These are phyloP conservation scores for Azolla pinnata DNA, from an alignment of 75 land plant genomes.

Conservation along the genomic window DNA sequence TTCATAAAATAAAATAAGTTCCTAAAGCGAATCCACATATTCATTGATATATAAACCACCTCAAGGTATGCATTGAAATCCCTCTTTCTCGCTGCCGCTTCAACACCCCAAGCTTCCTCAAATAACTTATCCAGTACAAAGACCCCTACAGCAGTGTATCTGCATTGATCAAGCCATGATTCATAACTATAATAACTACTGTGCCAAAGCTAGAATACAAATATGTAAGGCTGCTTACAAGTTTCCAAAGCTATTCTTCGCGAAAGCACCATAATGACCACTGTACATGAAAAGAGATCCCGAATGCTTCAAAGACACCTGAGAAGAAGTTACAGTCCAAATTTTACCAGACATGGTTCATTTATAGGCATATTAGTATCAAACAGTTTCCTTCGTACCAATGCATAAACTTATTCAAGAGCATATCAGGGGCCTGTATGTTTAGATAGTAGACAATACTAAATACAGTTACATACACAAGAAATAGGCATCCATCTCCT, in stretches of 20 bases:
- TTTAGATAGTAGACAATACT: too few relatives aligned
- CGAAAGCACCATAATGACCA: conserved; percentile 92
- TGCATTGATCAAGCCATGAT: background rate
- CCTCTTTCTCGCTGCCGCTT: conserved; percentile 59
- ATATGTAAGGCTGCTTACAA: conserved; percentile 27
- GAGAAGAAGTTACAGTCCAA: too few relatives aligned
- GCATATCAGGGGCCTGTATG: too few relatives aligned
- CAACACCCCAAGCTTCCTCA: conserved; percentile 79
- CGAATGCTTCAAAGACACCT: conserved; percentile 93
- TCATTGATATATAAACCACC: background rate
- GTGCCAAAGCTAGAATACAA: background rate
- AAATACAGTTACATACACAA: too few relatives aligned
- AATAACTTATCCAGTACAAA: conserved; percentile 74
- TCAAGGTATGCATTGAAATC: conserved; percentile 46
- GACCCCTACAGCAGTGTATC: conserved; percentile 89
- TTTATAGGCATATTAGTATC: too few relatives aligned
- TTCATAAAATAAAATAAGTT: too few relatives aligned
- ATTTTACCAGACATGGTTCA: too few relatives aligned
- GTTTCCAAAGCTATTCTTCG: conserved; percentile 95
- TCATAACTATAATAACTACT: background rate
- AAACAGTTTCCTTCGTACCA: too few relatives aligned
- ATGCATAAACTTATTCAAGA: too few relatives aligned
- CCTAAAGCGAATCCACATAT: too few relatives aligned
- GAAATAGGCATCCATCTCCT: too few relatives aligned
- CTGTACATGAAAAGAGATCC: conserved; percentile 98